Evolutionary conservation across 805 yeast genomes (phyloP), one percentile per base, ranked within the genome.

Genomic region (Zygosaccharomyces rouxii): DNA sequence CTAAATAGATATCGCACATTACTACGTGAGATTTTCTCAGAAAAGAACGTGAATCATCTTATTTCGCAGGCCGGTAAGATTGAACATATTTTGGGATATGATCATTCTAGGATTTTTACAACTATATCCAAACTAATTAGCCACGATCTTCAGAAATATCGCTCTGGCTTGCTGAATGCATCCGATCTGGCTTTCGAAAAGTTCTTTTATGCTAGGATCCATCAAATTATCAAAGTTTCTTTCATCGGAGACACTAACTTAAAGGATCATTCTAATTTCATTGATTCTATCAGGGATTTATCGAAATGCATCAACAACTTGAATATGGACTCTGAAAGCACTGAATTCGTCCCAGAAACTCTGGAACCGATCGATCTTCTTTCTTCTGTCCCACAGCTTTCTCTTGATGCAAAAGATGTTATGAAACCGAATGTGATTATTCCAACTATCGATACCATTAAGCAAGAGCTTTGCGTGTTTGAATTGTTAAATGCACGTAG

Each of bases 381-480:
- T 4, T 44, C 59, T 0, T 53, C 56, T 7, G 78, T 84, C 0
- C 75, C 76, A 0, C 49, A 53, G 0, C 54, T 67, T 1, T 74
- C 75, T 5, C 60, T 85, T 3, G 86, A 83, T 38, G 76, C 84
- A 0, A 79, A 80, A 21, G 76, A 82, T 38, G 77, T 89, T 1
- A 60, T 74, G 6, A 71, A 75, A 38, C 81, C 95, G 0, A 83
- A 80, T 54, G 62, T 80, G 0, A 79, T 92, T 1, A 76, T 92
- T 7, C 86, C 95, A 0, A 92, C 98, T 0, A 59, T 78, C 0
- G 97, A 89, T 55, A 89, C 97, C 0, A 62, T 75, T 1, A 73
- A 81, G 48, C 86, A 86, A 49, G 92, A 87, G 51, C 62, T 69
- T 1, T 58, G 86, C 9, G 72, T 92, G 1, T 76, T 74, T 47